These are phyloP conservation scores for Mortierella sp. DNA, from an alignment of 371 early-diverging fungal species.

Conservation along the genomic window DNA sequence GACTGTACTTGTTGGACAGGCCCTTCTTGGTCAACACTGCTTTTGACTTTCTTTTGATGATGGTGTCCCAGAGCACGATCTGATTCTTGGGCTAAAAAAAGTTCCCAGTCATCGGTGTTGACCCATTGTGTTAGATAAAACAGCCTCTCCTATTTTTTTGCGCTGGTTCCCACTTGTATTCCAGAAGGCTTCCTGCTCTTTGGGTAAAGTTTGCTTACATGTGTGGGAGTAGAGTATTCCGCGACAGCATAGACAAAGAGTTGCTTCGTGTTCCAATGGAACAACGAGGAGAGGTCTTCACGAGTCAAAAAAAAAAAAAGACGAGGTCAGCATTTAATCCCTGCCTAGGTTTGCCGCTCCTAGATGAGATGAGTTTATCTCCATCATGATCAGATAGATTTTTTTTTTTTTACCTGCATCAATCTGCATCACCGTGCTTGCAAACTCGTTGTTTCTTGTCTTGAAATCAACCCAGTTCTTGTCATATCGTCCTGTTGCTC, in stretches of 20 bases:
- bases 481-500: conserved; percentile 67
- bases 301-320: neutral
- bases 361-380: neutral
- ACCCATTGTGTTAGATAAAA: neutral
- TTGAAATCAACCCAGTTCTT: conserved; percentile 73
- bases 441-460: conserved; percentile 73
- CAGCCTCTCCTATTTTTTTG: too few species aligned
- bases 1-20: conserved; percentile 79
- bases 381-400: neutral
- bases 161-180: too few species aligned
- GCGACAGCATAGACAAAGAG: conserved; percentile 89
- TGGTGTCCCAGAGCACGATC: conserved; percentile 93
- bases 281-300: conserved; percentile 84
- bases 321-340: neutral
- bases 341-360: too few species aligned
- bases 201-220: conserved; percentile 62
- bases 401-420: conserved; percentile 70
- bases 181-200: too few species aligned
- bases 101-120: neutral
- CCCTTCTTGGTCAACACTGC: conserved; percentile 70
- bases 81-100: conserved; percentile 67
- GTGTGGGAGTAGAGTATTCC: conserved; percentile 79
- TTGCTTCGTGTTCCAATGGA: conserved; percentile 98
- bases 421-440: conserved; percentile 74
- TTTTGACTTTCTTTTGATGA: conserved; percentile 77